Conservation (phyloP, 2,329 filamentous ascomycete genomes). For the Trichoderma sp. region DNA sequence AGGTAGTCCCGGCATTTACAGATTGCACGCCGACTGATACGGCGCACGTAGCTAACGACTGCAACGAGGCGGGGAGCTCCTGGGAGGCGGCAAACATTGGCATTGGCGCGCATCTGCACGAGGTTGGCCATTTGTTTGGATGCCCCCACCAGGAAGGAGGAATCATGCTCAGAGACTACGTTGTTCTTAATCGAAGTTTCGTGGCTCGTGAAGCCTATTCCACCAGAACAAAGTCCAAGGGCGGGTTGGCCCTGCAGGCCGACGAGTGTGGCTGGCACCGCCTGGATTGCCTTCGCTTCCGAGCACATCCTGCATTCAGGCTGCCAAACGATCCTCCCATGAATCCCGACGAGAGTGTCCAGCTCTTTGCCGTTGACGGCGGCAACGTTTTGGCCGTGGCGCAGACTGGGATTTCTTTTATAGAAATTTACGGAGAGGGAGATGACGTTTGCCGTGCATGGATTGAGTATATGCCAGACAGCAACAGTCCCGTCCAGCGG, state of each 20-base stretch:
- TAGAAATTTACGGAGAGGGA: slow-evolving; percentile 78
- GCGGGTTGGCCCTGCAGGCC: slow-evolving; percentile 66
- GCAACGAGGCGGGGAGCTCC: slow-evolving; percentile 79
- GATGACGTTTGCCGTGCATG: slow-evolving; percentile 76
- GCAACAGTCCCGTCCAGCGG: slow-evolving; percentile 60
- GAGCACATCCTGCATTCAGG: slow-evolving; percentile 84
- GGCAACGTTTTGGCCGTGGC: slow-evolving; percentile 74
- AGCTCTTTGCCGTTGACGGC: slow-evolving; percentile 80
- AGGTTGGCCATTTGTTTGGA: slow-evolving; percentile 85
- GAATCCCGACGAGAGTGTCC: slow-evolving; percentile 69
- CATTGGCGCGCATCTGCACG: slow-evolving; percentile 88
- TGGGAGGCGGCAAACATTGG: slow-evolving; percentile 97
- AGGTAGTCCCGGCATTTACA: slow-evolving; percentile 82
- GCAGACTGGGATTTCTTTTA: slow-evolving; percentile 75
- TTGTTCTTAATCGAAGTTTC: slow-evolving; percentile 80
- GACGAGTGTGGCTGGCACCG: slow-evolving; percentile 93
- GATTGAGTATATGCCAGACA: slow-evolving; percentile 72
- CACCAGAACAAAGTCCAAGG: slow-evolving; percentile 80
- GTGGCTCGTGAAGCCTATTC: slow-evolving; percentile 78
- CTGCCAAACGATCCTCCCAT: slow-evolving; percentile 69
- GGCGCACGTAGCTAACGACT: slow-evolving; percentile 76
- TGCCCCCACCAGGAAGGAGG: slow-evolving; percentile 86
- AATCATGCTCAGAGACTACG: slow-evolving; percentile 90
- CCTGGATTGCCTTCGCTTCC: slow-evolving; percentile 82
- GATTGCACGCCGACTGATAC: slow-evolving; percentile 90